Percentiles rank a stretch among this genome's conserved stretches.
These are phyloP conservation scores for Penicillium robsamsonii DNA, from an alignment of 495 filamentous ascomycete species.

Conservation along the genomic window DNA sequence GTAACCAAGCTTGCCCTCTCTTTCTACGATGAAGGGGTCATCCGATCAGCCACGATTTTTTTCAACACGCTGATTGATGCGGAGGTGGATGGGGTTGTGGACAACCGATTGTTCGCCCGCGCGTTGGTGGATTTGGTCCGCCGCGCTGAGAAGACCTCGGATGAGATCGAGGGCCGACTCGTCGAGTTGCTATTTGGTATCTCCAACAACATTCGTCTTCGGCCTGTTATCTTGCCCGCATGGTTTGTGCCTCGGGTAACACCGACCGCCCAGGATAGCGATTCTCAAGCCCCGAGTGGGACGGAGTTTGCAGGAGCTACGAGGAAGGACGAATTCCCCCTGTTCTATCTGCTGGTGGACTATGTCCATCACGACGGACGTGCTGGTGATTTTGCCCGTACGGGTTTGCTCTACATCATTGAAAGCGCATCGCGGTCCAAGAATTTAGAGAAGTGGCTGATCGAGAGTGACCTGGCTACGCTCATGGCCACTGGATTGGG, in stretches of 20 bases:
- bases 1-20: slow-evolving; percentile 81
- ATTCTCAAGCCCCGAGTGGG: slow-evolving; percentile 48
- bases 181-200: slow-evolving; percentile 92
- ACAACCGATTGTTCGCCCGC: slow-evolving; percentile 77
- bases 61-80: slow-evolving; percentile 91
- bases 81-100: slow-evolving; percentile 90
- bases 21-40: slow-evolving; percentile 73
- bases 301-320: slow-evolving; percentile 75
- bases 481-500: slow-evolving; percentile 95
- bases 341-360: slow-evolving; percentile 93
- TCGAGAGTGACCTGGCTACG: slow-evolving; percentile 94
- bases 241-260: slow-evolving; percentile 67
- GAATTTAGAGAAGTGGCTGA: slow-evolving; percentile 87
- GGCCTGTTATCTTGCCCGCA: slow-evolving; percentile 75
- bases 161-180: slow-evolving; percentile 77
- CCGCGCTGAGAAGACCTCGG: slow-evolving; percentile 54
- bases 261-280: slow-evolving; percentile 40
- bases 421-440: slow-evolving; percentile 83
- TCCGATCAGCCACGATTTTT: slow-evolving; percentile 76
- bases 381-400: slow-evolving; percentile 95
- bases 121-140: slow-evolving; percentile 76
- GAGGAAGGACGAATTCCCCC: slow-evolving; percentile 88
- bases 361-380: slow-evolving; percentile 93
- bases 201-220: slow-evolving; percentile 87
- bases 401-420: slow-evolving; percentile 91